Percentiles rank a stretch among this genome's conserved stretches.
Evolutionary conservation across 495 filamentous ascomycete species (phyloP).

Genomic region (Parathielavia hyrcaniae): DNA sequence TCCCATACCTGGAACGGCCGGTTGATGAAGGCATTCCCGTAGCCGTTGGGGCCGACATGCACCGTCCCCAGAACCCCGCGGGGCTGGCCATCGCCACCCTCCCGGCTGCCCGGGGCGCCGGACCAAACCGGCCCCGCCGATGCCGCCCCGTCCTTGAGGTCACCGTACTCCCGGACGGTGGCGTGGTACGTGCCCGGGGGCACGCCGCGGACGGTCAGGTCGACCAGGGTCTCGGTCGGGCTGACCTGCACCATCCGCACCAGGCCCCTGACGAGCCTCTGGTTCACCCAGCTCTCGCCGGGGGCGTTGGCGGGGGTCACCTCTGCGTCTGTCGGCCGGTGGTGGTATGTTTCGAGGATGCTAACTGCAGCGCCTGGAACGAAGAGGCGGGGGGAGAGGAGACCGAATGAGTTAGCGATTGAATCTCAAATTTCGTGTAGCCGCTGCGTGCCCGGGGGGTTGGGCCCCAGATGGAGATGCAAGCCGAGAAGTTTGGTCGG

Average conservation of each 20-base stretch:
- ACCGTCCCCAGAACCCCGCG: constrained; percentile 70
- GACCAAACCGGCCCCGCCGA: constrained; percentile 83
- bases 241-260: constrained; percentile 77
- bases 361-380: constrained; percentile 78
- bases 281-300: constrained; percentile 25
- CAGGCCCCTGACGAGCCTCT: constrained; percentile 59
- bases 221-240: constrained; percentile 69
- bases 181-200: constrained; percentile 73
- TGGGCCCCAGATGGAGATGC: not conserved
- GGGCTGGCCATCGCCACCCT: constrained; percentile 34
- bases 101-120: constrained; percentile 23
- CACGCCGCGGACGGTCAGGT: constrained; percentile 83
- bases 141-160: constrained; percentile 74
- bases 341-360: constrained; percentile 86
- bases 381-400: not conserved
- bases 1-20: constrained; percentile 85
- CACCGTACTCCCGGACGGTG: constrained; percentile 77
- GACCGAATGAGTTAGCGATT: constrained; percentile 12
- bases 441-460: not conserved
- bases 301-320: constrained; percentile 22
- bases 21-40: constrained; percentile 72
- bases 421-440: not conserved
- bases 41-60: constrained; percentile 59
- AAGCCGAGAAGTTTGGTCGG: not conserved
- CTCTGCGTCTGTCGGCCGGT: constrained; percentile 21